These are phyloP conservation scores for Globisporangium heterothallicum DNA, from an alignment of 352 stramenopile genomes.

Conservation along the genomic window DNA sequence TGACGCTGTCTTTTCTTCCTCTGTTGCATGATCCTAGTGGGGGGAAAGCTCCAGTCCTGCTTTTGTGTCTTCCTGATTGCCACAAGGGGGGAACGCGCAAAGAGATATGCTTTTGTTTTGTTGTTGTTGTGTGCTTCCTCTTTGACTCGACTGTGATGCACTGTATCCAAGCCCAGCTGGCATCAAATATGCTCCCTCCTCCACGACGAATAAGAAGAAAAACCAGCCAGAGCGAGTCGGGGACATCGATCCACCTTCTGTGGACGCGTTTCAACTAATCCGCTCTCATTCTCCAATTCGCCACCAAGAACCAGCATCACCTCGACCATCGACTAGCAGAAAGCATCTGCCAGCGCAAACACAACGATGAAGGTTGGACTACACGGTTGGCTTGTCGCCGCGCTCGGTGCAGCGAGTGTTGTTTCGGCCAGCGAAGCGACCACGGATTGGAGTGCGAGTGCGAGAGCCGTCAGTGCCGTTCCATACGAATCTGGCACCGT, in stretches of 20 bases:
- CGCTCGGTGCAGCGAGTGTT: conserved; percentile 1
- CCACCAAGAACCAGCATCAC: conserved; percentile 9
- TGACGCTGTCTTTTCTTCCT: background rate
- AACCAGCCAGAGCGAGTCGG: background rate
- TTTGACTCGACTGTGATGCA: no score
- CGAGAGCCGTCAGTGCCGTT: conserved; percentile 1
- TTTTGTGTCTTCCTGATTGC: no score
- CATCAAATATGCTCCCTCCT: no score
- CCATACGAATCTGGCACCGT: conserved; percentile 7
- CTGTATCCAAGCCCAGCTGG: background rate
- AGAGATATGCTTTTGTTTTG: no score
- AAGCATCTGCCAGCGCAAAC: no score
- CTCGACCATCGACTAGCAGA: no score
- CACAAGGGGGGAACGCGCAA: no score
- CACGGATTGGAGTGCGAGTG: conserved; percentile 2
- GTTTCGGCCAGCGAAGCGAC: background rate
- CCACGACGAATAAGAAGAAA: background rate
- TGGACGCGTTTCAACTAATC: no score
- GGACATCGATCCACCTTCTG: no score
- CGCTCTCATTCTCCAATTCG: conserved; percentile 17
- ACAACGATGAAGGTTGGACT: conserved; percentile 3
- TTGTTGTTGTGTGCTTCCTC: no score
- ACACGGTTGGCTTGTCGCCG: conserved; percentile 15
- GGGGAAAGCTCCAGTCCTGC: no score
- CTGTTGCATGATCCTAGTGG: background rate